phyloP scores from a whole-genome alignment of 2,329 filamentous ascomycete genomes.

The Ophiostoma perfectum region DNA sequence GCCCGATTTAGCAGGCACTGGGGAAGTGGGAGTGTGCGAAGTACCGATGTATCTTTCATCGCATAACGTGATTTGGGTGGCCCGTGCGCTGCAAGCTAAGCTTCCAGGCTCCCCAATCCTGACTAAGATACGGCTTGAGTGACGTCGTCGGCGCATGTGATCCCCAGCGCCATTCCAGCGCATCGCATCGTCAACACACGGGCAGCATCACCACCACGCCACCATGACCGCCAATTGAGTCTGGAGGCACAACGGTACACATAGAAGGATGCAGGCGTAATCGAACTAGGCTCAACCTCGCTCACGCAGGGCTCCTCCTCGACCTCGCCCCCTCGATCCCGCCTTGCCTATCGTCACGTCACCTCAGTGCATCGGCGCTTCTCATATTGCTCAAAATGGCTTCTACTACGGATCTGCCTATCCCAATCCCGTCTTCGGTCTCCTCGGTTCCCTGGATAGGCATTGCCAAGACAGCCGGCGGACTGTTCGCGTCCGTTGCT shows the following conservation, averaged over 20 bases:
- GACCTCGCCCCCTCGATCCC: background rate
- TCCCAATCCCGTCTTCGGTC: background rate
- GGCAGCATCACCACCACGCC: background rate
- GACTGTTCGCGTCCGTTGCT: background rate
- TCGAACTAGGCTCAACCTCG: too few species aligned
- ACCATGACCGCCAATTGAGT: background rate
- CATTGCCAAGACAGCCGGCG: conserved; percentile 18
- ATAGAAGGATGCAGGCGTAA: background rate
- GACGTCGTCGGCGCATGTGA: conserved; percentile 3
- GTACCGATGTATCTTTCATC: background rate
- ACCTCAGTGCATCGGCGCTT: background rate
- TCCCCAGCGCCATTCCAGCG: background rate
- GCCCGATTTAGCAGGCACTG: background rate
- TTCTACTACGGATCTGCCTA: background rate
- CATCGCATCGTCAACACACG: background rate
- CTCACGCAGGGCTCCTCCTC: background rate
- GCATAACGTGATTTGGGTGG: background rate
- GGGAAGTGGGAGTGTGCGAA: background rate
- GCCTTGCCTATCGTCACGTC: background rate
- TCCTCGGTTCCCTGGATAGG: conserved; percentile 10
- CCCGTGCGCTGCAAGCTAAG: background rate
- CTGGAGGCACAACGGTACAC: background rate
- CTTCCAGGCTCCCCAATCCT: background rate
- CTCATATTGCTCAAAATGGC: background rate
- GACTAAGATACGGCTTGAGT: background rate